phyloP scores from a whole-genome alignment of 495 filamentous ascomycete species.

The Neurospora cerealis region DNA sequence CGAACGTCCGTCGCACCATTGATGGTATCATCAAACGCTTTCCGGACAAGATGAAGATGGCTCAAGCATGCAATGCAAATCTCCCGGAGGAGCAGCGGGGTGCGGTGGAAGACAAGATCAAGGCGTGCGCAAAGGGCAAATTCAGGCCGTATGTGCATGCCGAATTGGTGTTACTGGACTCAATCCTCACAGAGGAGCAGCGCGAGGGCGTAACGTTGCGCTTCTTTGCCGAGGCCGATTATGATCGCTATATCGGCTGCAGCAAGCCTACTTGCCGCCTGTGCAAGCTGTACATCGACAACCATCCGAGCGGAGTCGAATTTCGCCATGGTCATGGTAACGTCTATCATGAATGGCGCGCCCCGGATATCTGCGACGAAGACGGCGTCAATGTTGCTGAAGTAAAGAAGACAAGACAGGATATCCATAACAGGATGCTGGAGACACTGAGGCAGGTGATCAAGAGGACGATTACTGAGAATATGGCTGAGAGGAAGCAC shows the following conservation, averaged over 20 bases:
- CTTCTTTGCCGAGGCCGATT: slow-evolving; percentile 19
- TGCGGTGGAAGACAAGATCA: neutral
- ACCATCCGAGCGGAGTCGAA: slow-evolving; percentile 11
- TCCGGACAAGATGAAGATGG: neutral
- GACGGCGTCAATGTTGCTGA: neutral
- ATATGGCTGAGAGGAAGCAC: neutral
- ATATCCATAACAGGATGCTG: neutral
- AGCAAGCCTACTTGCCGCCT: slow-evolving; percentile 33
- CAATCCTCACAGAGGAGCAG: slow-evolving; percentile 10
- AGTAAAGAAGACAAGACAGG: neutral
- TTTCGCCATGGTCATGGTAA: slow-evolving; percentile 22
- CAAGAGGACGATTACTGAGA: neutral
- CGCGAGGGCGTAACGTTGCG: slow-evolving; percentile 1
- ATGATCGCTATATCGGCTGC: slow-evolving; percentile 25
- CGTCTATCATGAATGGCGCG: slow-evolving; percentile 27
- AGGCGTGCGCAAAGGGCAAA: neutral
- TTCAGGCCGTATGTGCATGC: slow-evolving; percentile 24
- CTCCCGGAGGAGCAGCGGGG: neutral
- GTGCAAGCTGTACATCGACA: slow-evolving; percentile 23
- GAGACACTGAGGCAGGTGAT: slow-evolving; percentile 8
- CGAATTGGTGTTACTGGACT: slow-evolving; percentile 22
- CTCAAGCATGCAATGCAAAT: neutral
- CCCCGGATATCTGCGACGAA: slow-evolving; percentile 10
- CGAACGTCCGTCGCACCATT: neutral
- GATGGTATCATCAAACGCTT: slow-evolving; percentile 10